phyloP scores from a whole-genome alignment of 345 rosid genomes.

The Lepidium africanum region DNA sequence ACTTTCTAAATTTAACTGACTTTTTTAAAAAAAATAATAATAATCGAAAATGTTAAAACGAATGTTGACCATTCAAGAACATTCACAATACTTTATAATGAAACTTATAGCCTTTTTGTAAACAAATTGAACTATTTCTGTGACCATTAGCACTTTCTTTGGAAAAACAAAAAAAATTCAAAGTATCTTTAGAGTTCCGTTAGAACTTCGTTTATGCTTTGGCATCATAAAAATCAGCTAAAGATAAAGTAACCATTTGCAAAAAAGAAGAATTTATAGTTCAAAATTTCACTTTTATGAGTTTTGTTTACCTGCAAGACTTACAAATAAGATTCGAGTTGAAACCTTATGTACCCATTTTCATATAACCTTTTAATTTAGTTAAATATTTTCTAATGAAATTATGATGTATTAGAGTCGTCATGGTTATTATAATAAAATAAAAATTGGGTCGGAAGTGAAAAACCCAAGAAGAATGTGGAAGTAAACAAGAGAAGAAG shows the following conservation, averaged over 20 bases:
- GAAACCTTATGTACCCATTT: neutral
- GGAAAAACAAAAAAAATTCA: too few relatives aligned
- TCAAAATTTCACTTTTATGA: neutral
- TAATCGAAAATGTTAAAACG: too few relatives aligned
- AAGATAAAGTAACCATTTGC: constrained; percentile 1
- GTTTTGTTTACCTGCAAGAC: neutral
- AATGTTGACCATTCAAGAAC: neutral
- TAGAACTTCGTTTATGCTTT: neutral
- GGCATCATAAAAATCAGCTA: neutral
- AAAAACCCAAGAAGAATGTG: constrained; percentile 22
- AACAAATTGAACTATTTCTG: constrained; percentile 1
- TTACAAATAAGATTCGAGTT: neutral
- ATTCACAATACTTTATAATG: neutral
- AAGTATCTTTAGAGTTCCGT: neutral
- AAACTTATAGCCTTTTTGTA: neutral
- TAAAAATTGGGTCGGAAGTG: neutral
- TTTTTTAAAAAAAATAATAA: too few relatives aligned
- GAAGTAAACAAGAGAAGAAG: constrained; percentile 18
- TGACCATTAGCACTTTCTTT: neutral
- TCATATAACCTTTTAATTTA: constrained; percentile 1
- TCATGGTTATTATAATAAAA: constrained; percentile 14
- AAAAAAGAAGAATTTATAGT: neutral
- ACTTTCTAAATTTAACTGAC: constrained; percentile 7
- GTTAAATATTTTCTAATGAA: neutral
- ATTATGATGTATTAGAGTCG: constrained; percentile 3